A percentile compares a stretch with the other conserved stretches of the same genome.
Evolutionary conservation across 768 basidiomycete species (phyloP).

Genomic region (Gloeophyllum trabeum): DNA sequence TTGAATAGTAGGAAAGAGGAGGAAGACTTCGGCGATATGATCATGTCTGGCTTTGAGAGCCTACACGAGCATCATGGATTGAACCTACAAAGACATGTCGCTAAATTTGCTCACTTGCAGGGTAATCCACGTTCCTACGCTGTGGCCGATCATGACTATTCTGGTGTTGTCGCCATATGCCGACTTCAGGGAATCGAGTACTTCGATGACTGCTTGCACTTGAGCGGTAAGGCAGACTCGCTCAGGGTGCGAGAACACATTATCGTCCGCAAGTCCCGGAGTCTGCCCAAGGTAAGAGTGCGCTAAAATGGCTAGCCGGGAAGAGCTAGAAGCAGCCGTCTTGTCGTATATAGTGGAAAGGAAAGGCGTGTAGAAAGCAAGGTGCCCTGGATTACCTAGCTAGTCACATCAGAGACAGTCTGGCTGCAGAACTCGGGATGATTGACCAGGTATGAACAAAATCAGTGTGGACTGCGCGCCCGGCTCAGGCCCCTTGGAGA

Average conservation of each 20-base stretch:
- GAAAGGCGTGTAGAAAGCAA: slow-evolving; percentile 60
- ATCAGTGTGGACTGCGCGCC: neutral
- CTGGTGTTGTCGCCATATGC: slow-evolving; percentile 21
- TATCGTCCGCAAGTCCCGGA: slow-evolving; percentile 21
- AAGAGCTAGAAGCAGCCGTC: slow-evolving; percentile 7
- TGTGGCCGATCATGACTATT: slow-evolving; percentile 50
- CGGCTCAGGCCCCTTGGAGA: neutral
- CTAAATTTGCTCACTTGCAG: slow-evolving; percentile 33
- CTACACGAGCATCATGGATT: slow-evolving; percentile 19
- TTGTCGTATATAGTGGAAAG: slow-evolving; percentile 36
- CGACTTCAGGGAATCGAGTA: slow-evolving; percentile 31
- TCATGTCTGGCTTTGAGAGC: slow-evolving; percentile 34
- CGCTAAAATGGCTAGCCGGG: slow-evolving; percentile 39
- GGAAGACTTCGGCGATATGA: slow-evolving; percentile 30
- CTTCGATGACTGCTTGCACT: slow-evolving; percentile 41
- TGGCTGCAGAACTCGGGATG: too few species aligned
- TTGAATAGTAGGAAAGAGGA: slow-evolving; percentile 64
- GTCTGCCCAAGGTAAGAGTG: slow-evolving; percentile 60
- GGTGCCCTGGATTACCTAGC: slow-evolving; percentile 44
- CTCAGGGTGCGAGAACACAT: slow-evolving; percentile 12
- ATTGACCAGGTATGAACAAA: slow-evolving; percentile 11
- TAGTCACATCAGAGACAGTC: neutral
- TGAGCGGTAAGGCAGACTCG: slow-evolving; percentile 32
- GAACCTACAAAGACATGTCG: neutral
- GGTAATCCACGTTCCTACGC: slow-evolving; percentile 63